Evolutionary conservation across 1,139 yeast species (phyloP).

Genomic region (Suhomyces panamericanus): DNA sequence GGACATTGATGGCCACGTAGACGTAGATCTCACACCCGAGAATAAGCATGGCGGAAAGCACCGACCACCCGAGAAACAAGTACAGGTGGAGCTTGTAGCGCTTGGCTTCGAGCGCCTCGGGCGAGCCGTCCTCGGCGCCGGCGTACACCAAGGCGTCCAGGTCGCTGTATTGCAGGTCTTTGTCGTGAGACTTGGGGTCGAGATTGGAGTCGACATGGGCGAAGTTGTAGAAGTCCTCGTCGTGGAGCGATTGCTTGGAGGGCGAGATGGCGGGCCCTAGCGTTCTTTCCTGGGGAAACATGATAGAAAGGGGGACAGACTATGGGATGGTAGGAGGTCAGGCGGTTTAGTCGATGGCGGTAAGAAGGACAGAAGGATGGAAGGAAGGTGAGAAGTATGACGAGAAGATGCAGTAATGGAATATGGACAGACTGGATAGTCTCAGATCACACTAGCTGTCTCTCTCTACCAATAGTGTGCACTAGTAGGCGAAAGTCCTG

Average conservation of each 20-base stretch:
- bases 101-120: conserved; percentile 1
- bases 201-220: conserved; percentile 11
- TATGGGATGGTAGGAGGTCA: neutral
- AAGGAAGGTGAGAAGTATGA: no score
- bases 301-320: neutral
- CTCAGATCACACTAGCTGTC: neutral
- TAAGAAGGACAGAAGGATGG: no score
- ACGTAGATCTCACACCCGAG: conserved; percentile 34
- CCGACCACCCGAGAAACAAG: conserved; percentile 29
- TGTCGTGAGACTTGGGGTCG: conserved; percentile 1
- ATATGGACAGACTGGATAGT: neutral
- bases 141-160: conserved; percentile 5
- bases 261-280: neutral
- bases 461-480: no score
- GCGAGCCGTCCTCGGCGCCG: neutral
- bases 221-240: conserved; percentile 16
- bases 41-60: conserved; percentile 32
- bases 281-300: neutral
- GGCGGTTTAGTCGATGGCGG: no score
- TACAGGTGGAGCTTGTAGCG: conserved; percentile 16
- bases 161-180: conserved; percentile 5
- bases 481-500: no score
- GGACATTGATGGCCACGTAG: conserved; percentile 38
- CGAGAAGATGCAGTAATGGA: no score
- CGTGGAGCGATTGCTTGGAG: conserved; percentile 5